A percentile compares a stretch with the other conserved stretches of the same genome.
Evolutionary conservation across 2,329 filamentous ascomycete genomes (phyloP).

Genomic region (Exophiala spinifera): DNA sequence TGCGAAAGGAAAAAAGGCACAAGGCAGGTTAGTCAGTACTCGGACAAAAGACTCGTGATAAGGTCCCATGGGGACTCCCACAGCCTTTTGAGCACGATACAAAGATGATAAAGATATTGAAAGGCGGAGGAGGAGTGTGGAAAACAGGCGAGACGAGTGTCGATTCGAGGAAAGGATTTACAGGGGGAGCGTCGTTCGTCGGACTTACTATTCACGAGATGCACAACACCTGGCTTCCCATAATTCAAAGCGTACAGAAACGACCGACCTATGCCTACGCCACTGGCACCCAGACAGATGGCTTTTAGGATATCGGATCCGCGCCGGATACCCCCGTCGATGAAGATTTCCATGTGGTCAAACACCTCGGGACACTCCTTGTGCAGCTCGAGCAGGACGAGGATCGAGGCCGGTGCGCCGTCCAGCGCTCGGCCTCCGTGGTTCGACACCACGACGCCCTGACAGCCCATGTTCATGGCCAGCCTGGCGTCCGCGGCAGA

Average conservation of each 20-base stretch:
- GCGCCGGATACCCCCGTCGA: slow-evolving; percentile 54
- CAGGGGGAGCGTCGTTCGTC: too few relatives aligned
- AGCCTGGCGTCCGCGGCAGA: slow-evolving; percentile 53
- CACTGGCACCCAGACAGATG: slow-evolving; percentile 52
- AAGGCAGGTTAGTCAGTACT: too few relatives aligned
- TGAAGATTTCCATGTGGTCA: slow-evolving; percentile 47
- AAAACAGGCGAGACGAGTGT: slow-evolving; percentile 28
- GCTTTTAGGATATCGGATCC: slow-evolving; percentile 56
- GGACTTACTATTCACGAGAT: slow-evolving; percentile 43
- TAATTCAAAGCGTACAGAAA: slow-evolving; percentile 54
- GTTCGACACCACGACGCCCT: slow-evolving; percentile 57
- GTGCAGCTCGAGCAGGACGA: slow-evolving; percentile 62
- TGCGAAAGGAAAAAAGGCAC: too few relatives aligned
- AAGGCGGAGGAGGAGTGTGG: slow-evolving; percentile 38
- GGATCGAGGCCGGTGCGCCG: slow-evolving; percentile 45
- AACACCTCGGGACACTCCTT: slow-evolving; percentile 42
- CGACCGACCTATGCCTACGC: slow-evolving; percentile 53
- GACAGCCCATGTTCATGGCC: slow-evolving; percentile 50
- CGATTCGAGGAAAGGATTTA: too few relatives aligned
- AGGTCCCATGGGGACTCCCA: too few relatives aligned
- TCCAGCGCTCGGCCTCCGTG: slow-evolving; percentile 58
- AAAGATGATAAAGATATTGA: too few relatives aligned
- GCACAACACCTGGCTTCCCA: slow-evolving; percentile 53
- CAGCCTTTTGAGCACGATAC: too few relatives aligned
- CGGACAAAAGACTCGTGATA: too few relatives aligned